These are phyloP conservation scores for Dictyostelium capitatum DNA, from an alignment of 78 protist species.

Conservation along the genomic window DNA sequence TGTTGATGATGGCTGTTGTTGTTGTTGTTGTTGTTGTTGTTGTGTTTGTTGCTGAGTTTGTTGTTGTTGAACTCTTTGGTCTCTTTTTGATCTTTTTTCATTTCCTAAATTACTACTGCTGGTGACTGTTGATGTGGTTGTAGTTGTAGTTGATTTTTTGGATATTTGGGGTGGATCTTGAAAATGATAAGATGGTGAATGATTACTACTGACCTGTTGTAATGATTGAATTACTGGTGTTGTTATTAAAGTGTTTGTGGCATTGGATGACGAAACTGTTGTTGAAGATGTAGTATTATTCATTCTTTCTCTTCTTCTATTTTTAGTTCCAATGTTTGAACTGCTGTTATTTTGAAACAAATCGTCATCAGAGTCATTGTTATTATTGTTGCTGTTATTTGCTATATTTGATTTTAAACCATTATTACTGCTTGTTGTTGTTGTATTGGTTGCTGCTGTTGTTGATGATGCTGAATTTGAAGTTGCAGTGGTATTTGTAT, in stretches of 20 bases:
- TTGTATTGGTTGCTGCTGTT: not conserved
- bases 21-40: conserved; percentile 29
- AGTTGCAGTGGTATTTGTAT: not conserved
- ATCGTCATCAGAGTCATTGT: not conserved
- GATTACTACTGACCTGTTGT: not conserved
- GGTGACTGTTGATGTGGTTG: not conserved
- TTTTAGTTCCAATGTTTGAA: not conserved
- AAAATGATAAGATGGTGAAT: conserved; percentile 11
- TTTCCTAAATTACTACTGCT: not conserved
- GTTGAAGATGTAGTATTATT: not conserved
- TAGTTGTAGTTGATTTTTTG: not conserved
- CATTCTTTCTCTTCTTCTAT: conserved; percentile 3
- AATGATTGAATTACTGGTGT: conserved; percentile 4
- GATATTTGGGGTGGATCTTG: not conserved
- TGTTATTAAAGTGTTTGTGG: no score
- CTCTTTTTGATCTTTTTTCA: not conserved
- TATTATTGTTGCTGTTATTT: not conserved
- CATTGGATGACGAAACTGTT: not conserved
- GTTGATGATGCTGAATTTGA: not conserved
- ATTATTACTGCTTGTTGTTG: not conserved
- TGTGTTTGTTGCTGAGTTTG: conserved; percentile 13
- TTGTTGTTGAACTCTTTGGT: conserved; percentile 8
- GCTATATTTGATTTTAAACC: not conserved
- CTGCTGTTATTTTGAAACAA: not conserved
- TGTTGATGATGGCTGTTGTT: not conserved